Conservation (phyloP, 352 stramenopile genomes). For the Pythium brachiatum region DNA sequence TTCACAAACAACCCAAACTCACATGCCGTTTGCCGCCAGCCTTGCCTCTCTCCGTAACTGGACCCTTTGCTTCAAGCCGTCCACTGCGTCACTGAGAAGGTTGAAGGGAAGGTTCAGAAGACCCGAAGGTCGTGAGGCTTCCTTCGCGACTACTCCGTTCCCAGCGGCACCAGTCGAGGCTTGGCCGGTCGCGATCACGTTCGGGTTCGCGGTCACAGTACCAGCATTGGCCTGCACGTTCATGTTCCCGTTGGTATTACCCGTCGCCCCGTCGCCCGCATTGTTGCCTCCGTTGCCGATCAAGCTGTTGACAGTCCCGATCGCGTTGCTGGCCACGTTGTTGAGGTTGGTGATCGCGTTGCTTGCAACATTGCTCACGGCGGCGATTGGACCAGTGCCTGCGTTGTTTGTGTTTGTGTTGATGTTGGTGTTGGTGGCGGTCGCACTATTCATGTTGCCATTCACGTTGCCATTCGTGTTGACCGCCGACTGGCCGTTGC, state of each 20-base stretch:
- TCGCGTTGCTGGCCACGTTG: not conserved
- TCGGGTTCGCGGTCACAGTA: not conserved
- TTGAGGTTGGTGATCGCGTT: not conserved
- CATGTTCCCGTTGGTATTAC: not conserved
- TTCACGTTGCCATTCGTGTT: no score
- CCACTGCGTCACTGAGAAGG: not conserved
- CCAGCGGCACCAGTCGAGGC: not conserved
- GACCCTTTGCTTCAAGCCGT: not conserved
- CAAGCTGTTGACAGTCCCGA: not conserved
- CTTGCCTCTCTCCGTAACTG: not conserved
- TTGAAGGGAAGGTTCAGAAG: not conserved
- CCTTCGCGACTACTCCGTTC: not conserved
- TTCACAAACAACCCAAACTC: not conserved
- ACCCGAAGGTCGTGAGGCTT: not conserved
- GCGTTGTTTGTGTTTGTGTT: not conserved
- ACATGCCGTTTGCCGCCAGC: not conserved
- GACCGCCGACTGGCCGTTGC: not conserved
- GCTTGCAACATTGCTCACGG: not conserved
- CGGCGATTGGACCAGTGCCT: not conserved
- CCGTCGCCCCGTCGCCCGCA: no score
- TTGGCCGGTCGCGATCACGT: not conserved
- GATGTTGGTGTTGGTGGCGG: not conserved
- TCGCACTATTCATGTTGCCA: not conserved
- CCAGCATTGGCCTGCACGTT: not conserved
- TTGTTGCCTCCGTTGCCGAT: not conserved